Conservation (phyloP, 495 filamentous ascomycete species). For the Talaromyces wortmannii region DNA sequence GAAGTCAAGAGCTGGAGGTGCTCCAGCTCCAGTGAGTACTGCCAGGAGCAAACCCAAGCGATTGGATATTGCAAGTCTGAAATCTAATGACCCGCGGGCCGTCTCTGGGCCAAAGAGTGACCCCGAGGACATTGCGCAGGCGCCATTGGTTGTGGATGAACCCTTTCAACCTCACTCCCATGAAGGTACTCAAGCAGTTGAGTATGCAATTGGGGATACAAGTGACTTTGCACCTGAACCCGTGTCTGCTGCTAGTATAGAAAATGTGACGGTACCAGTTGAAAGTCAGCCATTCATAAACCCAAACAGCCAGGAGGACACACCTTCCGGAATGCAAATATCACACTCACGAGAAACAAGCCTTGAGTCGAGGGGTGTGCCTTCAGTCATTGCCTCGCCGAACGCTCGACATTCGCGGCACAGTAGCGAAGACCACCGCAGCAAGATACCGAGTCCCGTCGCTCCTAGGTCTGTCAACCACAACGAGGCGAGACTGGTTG, state of each 20-base stretch:
- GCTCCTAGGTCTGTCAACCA: not conserved
- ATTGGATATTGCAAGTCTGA: slow-evolving; percentile 29
- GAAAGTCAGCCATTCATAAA: not conserved
- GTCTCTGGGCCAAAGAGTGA: slow-evolving; percentile 15
- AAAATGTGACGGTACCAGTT: not conserved
- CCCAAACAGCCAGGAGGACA: not conserved
- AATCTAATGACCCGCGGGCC: slow-evolving; percentile 16
- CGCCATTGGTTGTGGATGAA: not conserved
- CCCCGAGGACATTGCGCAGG: slow-evolving; percentile 9
- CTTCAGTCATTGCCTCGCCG: slow-evolving; percentile 1
- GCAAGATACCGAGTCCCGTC: slow-evolving; percentile 2
- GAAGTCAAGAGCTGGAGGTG: slow-evolving; percentile 20
- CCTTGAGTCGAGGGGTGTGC: not conserved
- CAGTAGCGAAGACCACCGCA: slow-evolving; percentile 1
- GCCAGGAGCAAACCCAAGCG: slow-evolving; percentile 29
- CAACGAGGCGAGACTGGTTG: slow-evolving; percentile 22
- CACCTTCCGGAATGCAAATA: not conserved
- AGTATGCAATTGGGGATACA: not conserved
- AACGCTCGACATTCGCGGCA: slow-evolving; percentile 1
- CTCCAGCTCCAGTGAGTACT: slow-evolving; percentile 15
- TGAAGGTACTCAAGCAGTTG: not conserved
- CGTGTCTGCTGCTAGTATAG: not conserved
- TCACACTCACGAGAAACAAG: slow-evolving; percentile 5
- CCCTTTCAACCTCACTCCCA: not conserved
- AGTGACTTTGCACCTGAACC: not conserved